Conservation (phyloP, 495 filamentous ascomycete genomes). For the Lichenothelia convexa region DNA sequence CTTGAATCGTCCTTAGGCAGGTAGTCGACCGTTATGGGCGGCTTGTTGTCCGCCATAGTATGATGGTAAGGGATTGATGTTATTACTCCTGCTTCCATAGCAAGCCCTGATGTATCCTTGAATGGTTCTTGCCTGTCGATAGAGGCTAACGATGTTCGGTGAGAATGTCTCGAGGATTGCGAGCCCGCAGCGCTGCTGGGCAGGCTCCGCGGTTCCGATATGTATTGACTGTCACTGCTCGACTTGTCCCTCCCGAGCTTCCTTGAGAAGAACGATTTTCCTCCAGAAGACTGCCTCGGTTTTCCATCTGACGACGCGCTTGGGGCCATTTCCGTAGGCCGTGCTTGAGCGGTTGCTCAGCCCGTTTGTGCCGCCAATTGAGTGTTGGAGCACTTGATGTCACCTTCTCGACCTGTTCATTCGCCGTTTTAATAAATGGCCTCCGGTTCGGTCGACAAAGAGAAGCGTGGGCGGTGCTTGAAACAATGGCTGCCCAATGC, state of each 20-base stretch:
- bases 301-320: constrained; percentile 51
- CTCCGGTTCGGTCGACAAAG: no score
- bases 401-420: no score
- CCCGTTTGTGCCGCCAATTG: no score
- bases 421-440: no score
- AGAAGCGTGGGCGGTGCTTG: no score
- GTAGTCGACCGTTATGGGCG: constrained; percentile 60
- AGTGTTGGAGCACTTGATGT: no score
- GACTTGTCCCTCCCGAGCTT: constrained; percentile 58
- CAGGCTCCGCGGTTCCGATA: constrained; percentile 31
- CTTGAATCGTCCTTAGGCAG: constrained; percentile 44
- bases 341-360: not conserved
- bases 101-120: constrained; percentile 37
- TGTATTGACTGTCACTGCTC: constrained; percentile 35
- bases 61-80: constrained; percentile 81
- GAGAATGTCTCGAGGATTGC: constrained; percentile 61
- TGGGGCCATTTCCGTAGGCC: constrained; percentile 7
- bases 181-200: constrained; percentile 43
- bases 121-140: constrained; percentile 38
- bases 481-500: no score
- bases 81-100: constrained; percentile 68
- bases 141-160: constrained; percentile 59
- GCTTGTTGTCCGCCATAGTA: constrained; percentile 42
- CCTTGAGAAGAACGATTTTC: constrained; percentile 74
- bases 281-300: constrained; percentile 62